Evolutionary conservation across 441 rosid genomes (phyloP).

Genomic region (Flueggea neowawraea): DNA sequence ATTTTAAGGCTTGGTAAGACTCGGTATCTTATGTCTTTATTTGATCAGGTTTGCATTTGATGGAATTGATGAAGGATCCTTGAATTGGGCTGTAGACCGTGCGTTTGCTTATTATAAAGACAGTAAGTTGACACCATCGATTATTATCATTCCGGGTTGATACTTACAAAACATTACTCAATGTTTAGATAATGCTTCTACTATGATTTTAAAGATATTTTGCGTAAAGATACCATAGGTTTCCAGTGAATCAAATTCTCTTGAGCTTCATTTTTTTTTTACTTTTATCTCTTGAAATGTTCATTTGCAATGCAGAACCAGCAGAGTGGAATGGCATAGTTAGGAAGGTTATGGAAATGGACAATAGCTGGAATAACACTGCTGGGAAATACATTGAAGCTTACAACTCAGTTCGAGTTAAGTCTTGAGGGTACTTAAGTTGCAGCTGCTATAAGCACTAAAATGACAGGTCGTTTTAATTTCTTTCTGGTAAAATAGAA

Average conservation of each 20-base stretch:
- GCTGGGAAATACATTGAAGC: constrained; percentile 22
- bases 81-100: constrained; percentile 39
- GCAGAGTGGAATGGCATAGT: constrained; percentile 20
- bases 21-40: not conserved
- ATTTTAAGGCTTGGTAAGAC: not conserved
- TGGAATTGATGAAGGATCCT: constrained; percentile 55
- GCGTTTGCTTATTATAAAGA: constrained; percentile 37
- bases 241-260: too few relatives aligned
- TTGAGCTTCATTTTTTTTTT: too few relatives aligned
- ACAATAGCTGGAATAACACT: constrained; percentile 24
- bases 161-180: too few relatives aligned
- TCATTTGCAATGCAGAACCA: constrained; percentile 15
- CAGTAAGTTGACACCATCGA: constrained; percentile 27
- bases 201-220: too few relatives aligned
- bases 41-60: constrained; percentile 44
- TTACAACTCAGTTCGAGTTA: constrained; percentile 16
- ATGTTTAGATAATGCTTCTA: too few relatives aligned
- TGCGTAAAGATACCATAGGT: too few relatives aligned
- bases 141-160: too few relatives aligned
- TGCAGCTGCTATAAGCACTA: too few relatives aligned
- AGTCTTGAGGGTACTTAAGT: constrained; percentile 2
- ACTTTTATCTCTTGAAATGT: too few relatives aligned
- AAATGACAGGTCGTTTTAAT: too few relatives aligned
- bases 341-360: constrained; percentile 16
- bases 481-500: too few relatives aligned